Conservation (phyloP, 2,329 filamentous ascomycete species). For the Bimuria novae-zelandiae region DNA sequence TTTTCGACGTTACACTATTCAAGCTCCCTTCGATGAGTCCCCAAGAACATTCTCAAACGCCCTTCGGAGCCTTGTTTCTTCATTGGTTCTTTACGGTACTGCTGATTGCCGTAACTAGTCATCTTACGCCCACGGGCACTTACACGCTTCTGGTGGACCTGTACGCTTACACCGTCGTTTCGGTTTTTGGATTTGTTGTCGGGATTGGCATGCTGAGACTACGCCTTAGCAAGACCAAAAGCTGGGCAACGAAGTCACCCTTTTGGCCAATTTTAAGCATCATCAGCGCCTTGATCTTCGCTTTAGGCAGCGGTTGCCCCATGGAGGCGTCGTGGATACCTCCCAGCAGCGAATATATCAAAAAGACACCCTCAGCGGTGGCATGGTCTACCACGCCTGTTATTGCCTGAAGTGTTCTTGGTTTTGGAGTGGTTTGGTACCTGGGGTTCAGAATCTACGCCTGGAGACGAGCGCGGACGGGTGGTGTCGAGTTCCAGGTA, state of each 20-base stretch:
- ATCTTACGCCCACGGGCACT: slow-evolving; percentile 15
- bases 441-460: neutral
- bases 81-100: slow-evolving; percentile 25
- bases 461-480: neutral
- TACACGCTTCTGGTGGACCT: slow-evolving; percentile 19
- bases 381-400: slow-evolving; percentile 1
- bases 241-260: slow-evolving; percentile 16
- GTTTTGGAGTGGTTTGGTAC: neutral
- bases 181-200: slow-evolving; percentile 17
- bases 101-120: slow-evolving; percentile 18
- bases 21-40: neutral
- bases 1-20: too few relatives aligned
- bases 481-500: slow-evolving; percentile 1
- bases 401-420: slow-evolving; percentile 3
- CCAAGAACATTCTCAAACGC: slow-evolving; percentile 15
- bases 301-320: neutral
- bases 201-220: slow-evolving; percentile 19
- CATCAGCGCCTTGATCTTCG: neutral
- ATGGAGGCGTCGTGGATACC: neutral
- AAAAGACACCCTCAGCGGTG: neutral
- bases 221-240: slow-evolving; percentile 8
- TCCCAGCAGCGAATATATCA: neutral
- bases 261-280: slow-evolving; percentile 17
- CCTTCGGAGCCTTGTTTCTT: slow-evolving; percentile 22
- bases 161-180: slow-evolving; percentile 19